Evolutionary conservation across 495 filamentous ascomycete genomes (phyloP).

Genomic region (Parathielavia appendiculata): DNA sequence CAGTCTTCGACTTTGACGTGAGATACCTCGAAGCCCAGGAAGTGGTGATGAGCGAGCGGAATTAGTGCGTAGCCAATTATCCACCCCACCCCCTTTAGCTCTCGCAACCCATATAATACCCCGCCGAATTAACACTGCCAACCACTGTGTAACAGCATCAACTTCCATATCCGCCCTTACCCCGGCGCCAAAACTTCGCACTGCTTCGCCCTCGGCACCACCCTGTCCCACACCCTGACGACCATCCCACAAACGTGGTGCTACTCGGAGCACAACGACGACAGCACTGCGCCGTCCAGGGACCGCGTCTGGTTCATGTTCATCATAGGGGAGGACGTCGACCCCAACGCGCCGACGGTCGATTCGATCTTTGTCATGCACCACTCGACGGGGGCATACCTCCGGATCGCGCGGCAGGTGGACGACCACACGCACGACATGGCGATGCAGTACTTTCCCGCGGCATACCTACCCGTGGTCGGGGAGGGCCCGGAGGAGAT

Average conservation of each 20-base stretch:
- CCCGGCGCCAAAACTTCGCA: conserved; percentile 1
- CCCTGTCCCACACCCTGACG: conserved; percentile 13
- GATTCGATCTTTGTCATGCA: background rate
- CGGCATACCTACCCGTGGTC: conserved; percentile 7
- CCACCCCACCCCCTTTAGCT: background rate
- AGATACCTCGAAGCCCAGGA: conserved; percentile 23
- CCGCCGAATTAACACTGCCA: background rate
- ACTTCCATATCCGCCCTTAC: conserved; percentile 23
- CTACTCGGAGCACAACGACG: conserved; percentile 8
- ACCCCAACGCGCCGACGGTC: background rate
- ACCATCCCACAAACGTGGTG: conserved; percentile 21
- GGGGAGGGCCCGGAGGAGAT: conserved; percentile 18
- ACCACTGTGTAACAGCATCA: conserved; percentile 20
- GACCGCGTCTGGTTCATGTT: conserved; percentile 24
- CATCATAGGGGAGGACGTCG: conserved; percentile 9
- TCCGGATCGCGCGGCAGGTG: conserved; percentile 18
- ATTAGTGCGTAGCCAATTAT: conserved; percentile 17
- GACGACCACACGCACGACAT: conserved; percentile 10
- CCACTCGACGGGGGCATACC: background rate
- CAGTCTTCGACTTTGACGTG: conserved; percentile 22
- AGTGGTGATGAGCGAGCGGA: conserved; percentile 24
- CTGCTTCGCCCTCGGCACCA: conserved; percentile 26
- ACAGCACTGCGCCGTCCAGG: background rate
- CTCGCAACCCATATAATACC: background rate
- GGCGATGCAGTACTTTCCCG: conserved; percentile 11